Evolutionary conservation across 2,329 filamentous ascomycete genomes (phyloP), one percentile per base, ranked within the genome.

Genomic region (Aaosphaeria arxii): DNA sequence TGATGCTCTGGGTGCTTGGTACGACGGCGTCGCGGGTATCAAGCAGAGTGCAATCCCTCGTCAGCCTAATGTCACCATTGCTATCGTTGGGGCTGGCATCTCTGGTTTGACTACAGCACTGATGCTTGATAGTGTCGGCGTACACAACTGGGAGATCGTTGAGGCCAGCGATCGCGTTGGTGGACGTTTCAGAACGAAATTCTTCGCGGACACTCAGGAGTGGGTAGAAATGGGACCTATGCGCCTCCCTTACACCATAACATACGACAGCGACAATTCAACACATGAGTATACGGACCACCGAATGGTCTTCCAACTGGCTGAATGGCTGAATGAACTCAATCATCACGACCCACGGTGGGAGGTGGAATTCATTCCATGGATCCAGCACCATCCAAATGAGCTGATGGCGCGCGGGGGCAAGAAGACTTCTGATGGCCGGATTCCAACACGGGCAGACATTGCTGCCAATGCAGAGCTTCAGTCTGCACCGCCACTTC

Each of bases 211-310:
- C 7, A 78, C 75, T 6, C 74, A 72, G 0, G 81, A 82, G 11
- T 85, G 85, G 59, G 81, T 85, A 55, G 83, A 85, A 58, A 74
- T 77, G 74, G 83, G 83, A 0, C 80, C 82, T 0, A 85, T 86
- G 82, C 72, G 82, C 2, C 80, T 86, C 51, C 83, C 83, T 0
- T 70, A 76, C 36, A 73, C 70, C 11, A 65, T 75, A 4, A 69
- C 63, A 0, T 73, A 78, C 49, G 62, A 73, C 1, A 69, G 69
- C 24, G 71, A 74, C 28, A 80, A 81, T 52, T 72, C 77, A 56
- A 82, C 77, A 0, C 57, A 74, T 6, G 74, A 79, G 49, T 79
- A 85, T 51, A 75, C 75, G 5, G 83, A 86, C 53, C 82, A 85
- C 54, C 73, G 79, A 48, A 71, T 86, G 55, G 77, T 85, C 0